phyloP scores from a whole-genome alignment of 768 basidiomycete genomes.

The Calvatia gigantea region DNA sequence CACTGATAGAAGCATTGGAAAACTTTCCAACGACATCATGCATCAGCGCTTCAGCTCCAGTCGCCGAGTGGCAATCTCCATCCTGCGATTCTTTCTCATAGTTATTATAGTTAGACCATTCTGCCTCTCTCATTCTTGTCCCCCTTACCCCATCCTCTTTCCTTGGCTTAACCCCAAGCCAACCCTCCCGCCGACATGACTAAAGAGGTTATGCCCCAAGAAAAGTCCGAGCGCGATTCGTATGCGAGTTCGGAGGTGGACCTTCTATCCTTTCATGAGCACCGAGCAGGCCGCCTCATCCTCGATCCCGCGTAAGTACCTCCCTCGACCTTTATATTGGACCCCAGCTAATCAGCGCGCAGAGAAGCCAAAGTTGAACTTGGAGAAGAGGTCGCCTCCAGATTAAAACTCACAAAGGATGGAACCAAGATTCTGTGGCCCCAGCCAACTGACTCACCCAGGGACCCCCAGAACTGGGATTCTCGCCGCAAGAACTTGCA shows the following conservation, averaged over 20 bases:
- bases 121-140: too few species aligned
- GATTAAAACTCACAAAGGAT: slow-evolving; percentile 53
- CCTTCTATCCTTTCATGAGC: slow-evolving; percentile 46
- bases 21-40: too few species aligned
- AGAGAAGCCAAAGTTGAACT: slow-evolving; percentile 65
- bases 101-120: too few species aligned
- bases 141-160: too few species aligned
- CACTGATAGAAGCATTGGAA: too few species aligned
- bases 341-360: neutral
- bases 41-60: too few species aligned
- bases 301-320: slow-evolving; percentile 60
- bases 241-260: slow-evolving; percentile 24
- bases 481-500: slow-evolving; percentile 49
- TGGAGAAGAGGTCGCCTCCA: slow-evolving; percentile 49
- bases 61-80: too few species aligned
- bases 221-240: too few species aligned
- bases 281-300: slow-evolving; percentile 54
- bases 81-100: too few species aligned
- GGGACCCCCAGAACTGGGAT: slow-evolving; percentile 71
- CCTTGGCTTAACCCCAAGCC: too few species aligned
- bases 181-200: too few species aligned
- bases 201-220: too few species aligned
- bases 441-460: slow-evolving; percentile 57
- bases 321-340: neutral
- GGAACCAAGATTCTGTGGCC: slow-evolving; percentile 67